A percentile compares a stretch with the other conserved stretches of the same genome.
These are phyloP conservation scores for Yamadazyma nakazawae DNA, from an alignment of 805 yeast species.

Conservation along the genomic window DNA sequence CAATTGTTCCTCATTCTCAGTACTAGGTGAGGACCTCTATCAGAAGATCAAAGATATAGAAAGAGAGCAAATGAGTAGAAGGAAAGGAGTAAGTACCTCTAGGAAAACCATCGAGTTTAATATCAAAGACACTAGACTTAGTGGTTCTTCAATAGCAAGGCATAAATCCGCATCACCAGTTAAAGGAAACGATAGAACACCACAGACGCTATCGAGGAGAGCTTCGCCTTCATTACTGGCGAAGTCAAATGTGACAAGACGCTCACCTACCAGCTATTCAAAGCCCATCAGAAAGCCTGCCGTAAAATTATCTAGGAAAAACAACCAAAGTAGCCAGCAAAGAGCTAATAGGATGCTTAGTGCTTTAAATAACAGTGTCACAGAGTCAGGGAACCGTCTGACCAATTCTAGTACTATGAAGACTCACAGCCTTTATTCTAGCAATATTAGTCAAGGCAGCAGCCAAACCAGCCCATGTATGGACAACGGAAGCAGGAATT, in stretches of 20 bases:
- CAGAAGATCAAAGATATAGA: slow-evolving; percentile 36
- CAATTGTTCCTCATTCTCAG: slow-evolving; percentile 19
- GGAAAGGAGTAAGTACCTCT: not conserved
- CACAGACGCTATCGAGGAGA: not conserved
- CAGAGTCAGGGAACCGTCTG: not conserved
- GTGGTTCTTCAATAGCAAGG: not conserved
- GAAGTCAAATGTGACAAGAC: not conserved
- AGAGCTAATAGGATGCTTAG: slow-evolving; percentile 1
- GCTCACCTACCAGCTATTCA: slow-evolving; percentile 7
- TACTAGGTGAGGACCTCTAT: slow-evolving; percentile 50
- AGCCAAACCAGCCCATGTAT: slow-evolving; percentile 7
- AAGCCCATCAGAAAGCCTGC: slow-evolving; percentile 6
- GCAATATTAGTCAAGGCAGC: slow-evolving; percentile 4
- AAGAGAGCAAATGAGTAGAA: slow-evolving; percentile 13
- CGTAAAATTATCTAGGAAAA: slow-evolving; percentile 1
- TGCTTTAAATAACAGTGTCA: slow-evolving; percentile 4
- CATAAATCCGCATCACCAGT: slow-evolving; percentile 1
- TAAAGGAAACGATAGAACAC: not conserved
- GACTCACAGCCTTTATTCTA: not conserved
- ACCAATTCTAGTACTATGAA: not conserved
- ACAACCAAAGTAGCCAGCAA: not conserved
- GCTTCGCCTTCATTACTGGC: not conserved
- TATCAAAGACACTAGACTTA: not conserved
- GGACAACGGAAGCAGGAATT: not conserved
- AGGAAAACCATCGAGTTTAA: not conserved